Percentiles rank a stretch among this genome's conserved stretches.
These are phyloP conservation scores for Bauhinia variegata DNA, from an alignment of 306 rosid genomes.

Conservation along the genomic window DNA sequence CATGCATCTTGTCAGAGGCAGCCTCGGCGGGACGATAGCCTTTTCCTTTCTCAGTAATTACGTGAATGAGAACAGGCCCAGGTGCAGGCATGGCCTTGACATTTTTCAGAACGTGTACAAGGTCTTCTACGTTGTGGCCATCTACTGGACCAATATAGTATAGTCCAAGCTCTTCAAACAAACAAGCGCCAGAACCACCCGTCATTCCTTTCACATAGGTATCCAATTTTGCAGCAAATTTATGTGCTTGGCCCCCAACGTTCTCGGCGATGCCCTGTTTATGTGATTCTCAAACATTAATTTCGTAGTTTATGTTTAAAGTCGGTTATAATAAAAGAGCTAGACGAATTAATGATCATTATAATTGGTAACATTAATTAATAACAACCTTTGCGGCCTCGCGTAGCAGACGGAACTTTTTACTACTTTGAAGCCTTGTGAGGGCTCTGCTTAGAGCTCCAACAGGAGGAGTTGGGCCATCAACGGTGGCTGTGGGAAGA, in stretches of 20 bases:
- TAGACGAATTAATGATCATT: no score
- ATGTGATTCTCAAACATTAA: not conserved
- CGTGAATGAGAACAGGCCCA: slow-evolving; percentile 70
- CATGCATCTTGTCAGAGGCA: slow-evolving; percentile 77
- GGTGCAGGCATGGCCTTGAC: slow-evolving; percentile 50
- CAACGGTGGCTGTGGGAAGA: slow-evolving; percentile 66
- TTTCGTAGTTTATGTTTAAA: no score
- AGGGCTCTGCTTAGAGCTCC: slow-evolving; percentile 71
- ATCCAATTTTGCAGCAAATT: slow-evolving; percentile 56
- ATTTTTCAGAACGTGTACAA: slow-evolving; percentile 48
- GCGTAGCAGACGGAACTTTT: slow-evolving; percentile 47
- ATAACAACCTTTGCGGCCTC: slow-evolving; percentile 57
- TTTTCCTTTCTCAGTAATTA: slow-evolving; percentile 69
- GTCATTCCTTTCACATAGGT: slow-evolving; percentile 45
- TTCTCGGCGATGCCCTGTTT: slow-evolving; percentile 51
- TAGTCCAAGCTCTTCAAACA: slow-evolving; percentile 69
- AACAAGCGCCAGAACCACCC: slow-evolving; percentile 45
- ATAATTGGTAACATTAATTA: no score
- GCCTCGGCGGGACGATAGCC: slow-evolving; percentile 65
- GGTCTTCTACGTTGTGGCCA: slow-evolving; percentile 62
- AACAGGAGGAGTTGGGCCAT: slow-evolving; percentile 64
- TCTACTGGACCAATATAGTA: slow-evolving; percentile 68
- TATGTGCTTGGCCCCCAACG: slow-evolving; percentile 50
- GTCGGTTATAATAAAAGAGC: no score
- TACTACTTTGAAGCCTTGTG: slow-evolving; percentile 46